Evolutionary conservation across 768 basidiomycete genomes (phyloP), one percentile per base, ranked within the genome.

Genomic region (Mrakia gelida): DNA sequence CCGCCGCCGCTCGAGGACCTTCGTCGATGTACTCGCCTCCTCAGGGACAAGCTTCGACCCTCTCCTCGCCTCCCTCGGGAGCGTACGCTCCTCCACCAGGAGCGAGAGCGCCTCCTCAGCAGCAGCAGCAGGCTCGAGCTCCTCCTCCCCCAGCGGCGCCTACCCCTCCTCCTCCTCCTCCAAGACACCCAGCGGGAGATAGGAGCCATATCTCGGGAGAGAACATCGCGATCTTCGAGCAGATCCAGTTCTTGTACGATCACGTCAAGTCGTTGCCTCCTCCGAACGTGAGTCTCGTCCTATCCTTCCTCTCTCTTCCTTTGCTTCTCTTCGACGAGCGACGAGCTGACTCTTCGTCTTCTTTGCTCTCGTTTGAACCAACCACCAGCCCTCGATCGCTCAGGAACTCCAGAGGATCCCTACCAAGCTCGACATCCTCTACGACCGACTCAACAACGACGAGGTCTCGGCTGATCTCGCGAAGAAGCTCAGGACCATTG

Each of bases 141-240:
- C 82, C 83, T 21, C 81, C 84, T 8, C 83, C 84, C 52, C 80
- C 83, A 52, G 68, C 81, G 4, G 70, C 80, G 7, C 83, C 86
- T 38, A 83, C 81, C 16, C 84, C 84, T 15, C 82, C 85, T 30
- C 86, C 86, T 11, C 86, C 88, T 45, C 85, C 80, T 8, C 78
- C 86, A 16, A 84, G 84, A 52, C 79, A 81, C 77, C 80, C 83
- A 16, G 80, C 90, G 73, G 95, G 96, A 75, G 96, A 98, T 83
- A 88, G 95, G 38, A 89, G 89, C n/a, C 96, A 98, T 84, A 97
- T 98, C 73, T 91, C 94, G 0, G 89, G 91, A 13, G 85, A 87
- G 67, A 87, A 88, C 30, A 84, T 86, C 76, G 90, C 91, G 0
- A 89, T 92, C 71, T 94, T 87, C 80, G 87, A 89, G 72, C 78